A percentile compares a stretch with the other conserved stretches of the same genome.
Conservation (phyloP, 208 protist genomes). For the Acanthamoeba lenticulata region DNA sequence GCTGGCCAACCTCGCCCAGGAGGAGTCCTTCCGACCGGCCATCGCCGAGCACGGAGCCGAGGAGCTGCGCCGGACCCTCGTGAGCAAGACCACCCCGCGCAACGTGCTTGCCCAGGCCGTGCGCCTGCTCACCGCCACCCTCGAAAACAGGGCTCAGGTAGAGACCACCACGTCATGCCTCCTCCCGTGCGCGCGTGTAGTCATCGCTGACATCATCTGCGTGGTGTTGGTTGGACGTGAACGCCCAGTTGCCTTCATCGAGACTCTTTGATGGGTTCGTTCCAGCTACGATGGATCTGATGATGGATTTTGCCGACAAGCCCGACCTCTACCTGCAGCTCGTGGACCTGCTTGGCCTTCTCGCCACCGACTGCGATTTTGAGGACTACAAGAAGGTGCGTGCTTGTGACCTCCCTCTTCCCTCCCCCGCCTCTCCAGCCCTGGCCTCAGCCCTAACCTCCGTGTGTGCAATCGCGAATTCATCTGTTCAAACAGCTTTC, state of each 20-base stretch:
- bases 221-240: neutral
- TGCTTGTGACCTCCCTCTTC: neutral
- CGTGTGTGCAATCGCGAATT: neutral
- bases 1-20: neutral
- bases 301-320: conserved; percentile 4
- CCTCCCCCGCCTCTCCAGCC: neutral
- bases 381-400: conserved; percentile 7
- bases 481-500: too few species aligned
- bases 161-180: too few species aligned
- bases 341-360: neutral
- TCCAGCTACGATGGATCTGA: conserved; percentile 1
- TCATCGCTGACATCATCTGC: too few species aligned
- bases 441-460: neutral
- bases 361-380: neutral
- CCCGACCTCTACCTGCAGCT: neutral
- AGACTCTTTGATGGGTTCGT: neutral
- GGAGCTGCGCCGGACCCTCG: neutral
- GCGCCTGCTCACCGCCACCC: neutral
- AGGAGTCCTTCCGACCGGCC: neutral
- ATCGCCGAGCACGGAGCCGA: neutral
- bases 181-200: too few species aligned
- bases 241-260: neutral
- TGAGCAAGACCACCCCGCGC: neutral
- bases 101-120: neutral
- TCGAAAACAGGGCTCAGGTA: neutral